Base-by-base conservation (phyloP, 2,329 filamentous ascomycete genomes). In the Phyllosticta ampelicida region DNA sequence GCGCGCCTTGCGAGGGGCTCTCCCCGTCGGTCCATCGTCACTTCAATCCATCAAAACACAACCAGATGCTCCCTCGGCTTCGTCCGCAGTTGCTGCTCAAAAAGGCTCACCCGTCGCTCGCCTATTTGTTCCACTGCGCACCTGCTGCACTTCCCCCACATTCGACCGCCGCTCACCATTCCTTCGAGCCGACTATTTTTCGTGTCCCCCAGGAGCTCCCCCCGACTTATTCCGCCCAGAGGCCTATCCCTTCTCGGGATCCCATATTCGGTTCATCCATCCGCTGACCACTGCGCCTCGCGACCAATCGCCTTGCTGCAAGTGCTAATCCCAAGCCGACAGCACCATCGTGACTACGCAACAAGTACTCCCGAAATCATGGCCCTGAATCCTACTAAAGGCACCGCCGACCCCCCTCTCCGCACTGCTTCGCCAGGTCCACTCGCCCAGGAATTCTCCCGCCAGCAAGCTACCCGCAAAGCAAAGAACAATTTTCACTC, bases 401-500 rank as follows among this genome's bases (percentile, higher is more conserved):
- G 61, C 61, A 58, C 59, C 51, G 63, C 65, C 68, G 71, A 76
- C 67, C 60, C 62, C 50, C 67, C 67, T 54, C 52, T 68, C 65
- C 56, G 63, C 44, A 65, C 67, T 49, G 60, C 68, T 64, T 76
- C 72, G 66, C 71, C 75, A 67, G 71, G 75, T 70, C 73, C 73
- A 72, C 70, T 80, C 66, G 68, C 76, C 65, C 73, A 76, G 70
- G 78, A 82, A 73, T 83, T 81, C 72, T 74, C 76, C 69, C 74
- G 77, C 73, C 79, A 83, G 64, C 79, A 81, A 69, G 69, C 81
- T 66, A 72, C 74, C 65, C 82, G 81, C 69, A 80, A 83, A 70
- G 75, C 78, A 62, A 77, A 76, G 65, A 79, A 75, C 68, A 80
- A 82, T 66, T 83, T 80, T 67, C 80, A 83, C 65, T 83, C 80